Evolutionary conservation across 345 rosid genomes (phyloP), one percentile per base, ranked within the genome.

Genomic region (Euphorbia pulcherrima): DNA sequence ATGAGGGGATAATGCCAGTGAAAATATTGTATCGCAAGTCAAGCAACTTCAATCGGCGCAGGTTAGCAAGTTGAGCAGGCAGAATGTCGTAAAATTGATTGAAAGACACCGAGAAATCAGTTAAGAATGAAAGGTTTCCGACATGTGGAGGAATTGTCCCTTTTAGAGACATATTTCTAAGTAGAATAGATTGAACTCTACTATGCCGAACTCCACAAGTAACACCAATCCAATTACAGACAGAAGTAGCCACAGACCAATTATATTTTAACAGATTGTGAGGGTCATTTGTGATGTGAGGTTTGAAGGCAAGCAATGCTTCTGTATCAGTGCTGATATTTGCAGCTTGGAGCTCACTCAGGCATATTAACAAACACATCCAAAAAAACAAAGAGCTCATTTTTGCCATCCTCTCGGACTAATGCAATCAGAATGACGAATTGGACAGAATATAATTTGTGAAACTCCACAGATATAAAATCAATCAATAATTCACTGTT

Each of bases 41-140:
- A 10, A 69, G 2, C 23, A 0, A 0, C 41, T 52, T 64, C 47
- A 74, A n/a, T 21, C 66, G 9, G 2, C 13, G 61, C 48, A 74
- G 30, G 4, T 40, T 40, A 1, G 54, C 4, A 8, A 69, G 10
- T 26, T 73, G 58, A 8, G 20, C 6, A 0, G 72, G 77, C 7
- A 68, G 63, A 58, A 16, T 0, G 20, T 70, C 78, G 12, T 64
- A 16, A 26, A 76, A 71, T 9, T 5, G 26, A 55, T 71, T 76
- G 41, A n/a, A 24, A 8, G 52, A 57, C 0, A 70, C 0, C 46
- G 60, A 59, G 0, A 76, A 17, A 6, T 6, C 29, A 14, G 20
- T 27, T 0, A 76, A 65, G 51, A 76, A 76, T 2, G 60, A 66
- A 1, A 69, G 70, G 24, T 75, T 75, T 26, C 50, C 50, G 16